Base-by-base conservation (phyloP, 2,329 filamentous ascomycete species). In the Trichothecium sympodiale region DNA sequence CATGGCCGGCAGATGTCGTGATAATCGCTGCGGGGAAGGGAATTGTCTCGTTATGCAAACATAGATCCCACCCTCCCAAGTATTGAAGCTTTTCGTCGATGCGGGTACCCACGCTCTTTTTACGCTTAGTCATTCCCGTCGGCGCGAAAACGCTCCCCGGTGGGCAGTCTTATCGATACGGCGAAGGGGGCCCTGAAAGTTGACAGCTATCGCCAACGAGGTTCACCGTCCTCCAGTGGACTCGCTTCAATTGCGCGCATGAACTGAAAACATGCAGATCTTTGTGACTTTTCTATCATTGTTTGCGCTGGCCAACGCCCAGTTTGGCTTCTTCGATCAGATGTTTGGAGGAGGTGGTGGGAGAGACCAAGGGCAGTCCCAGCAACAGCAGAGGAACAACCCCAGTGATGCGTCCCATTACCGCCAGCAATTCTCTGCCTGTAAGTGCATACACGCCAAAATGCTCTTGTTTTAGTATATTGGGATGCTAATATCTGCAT, bases 261-360 rank as follows among this genome's bases (percentile, higher is more conserved):
- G n/a, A 25, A 25, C 10, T 18, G 3, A 16, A 44, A 54, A 39
- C 17, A 60, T 60, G 56, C 51, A 46, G 12, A 44, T 49, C 27
- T 34, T 59, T 12, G 30, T 70, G 35, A 48, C 70, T 31, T 45
- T 77, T 15, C 54, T 86, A 13, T 62, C 83, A 34, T 57, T 86
- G 18, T 53, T 84, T 40, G 61, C 74, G 42, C 59, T 74, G 13
- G 77, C 69, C 4, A 64, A 71, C 38, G 85, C 85, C 9, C 89
- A 96, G 61, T 96, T 96, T 59, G 82, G 53, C 43, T 94, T 98
- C 73, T 98, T 96, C 62, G 88, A 95, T 57, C 86, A 96, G 51
- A 94, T 96, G 85, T 96, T 98, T 57, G 72, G 77, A 48, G 74
- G 74, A 46, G 67, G 69, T 40, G 60, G 58, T 40, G 51, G 48